These are phyloP conservation scores for Heliophila coronopifolia DNA, from an alignment of 441 rosid species.

Conservation along the genomic window DNA sequence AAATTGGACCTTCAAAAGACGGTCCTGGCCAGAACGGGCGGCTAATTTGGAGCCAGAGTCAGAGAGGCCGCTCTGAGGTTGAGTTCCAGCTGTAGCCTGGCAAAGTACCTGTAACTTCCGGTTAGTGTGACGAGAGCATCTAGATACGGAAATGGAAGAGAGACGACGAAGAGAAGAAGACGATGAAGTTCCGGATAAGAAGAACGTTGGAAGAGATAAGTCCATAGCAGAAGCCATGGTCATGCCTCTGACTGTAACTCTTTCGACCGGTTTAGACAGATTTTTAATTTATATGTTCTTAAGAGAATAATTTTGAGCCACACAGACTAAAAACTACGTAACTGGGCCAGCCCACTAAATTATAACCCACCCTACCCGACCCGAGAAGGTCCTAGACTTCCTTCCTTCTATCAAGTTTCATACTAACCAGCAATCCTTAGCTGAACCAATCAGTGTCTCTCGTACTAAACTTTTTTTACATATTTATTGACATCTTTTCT, in stretches of 20 bases:
- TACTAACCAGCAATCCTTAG: too few species aligned
- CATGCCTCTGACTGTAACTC: constrained; percentile 19
- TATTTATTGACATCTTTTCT: too few species aligned
- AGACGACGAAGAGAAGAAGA: constrained; percentile 18
- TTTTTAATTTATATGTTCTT: background rate
- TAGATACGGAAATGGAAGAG: constrained; percentile 20
- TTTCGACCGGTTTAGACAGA: background rate
- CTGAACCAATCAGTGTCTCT: too few species aligned
- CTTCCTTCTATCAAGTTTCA: too few species aligned
- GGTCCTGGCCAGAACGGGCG: constrained; percentile 52
- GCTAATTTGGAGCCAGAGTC: constrained; percentile 30
- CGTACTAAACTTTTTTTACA: too few species aligned
- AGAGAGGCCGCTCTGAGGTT: constrained; percentile 31
- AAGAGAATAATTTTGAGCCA: constrained; percentile 24
- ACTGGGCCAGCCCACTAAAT: background rate
- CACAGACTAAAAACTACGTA: background rate
- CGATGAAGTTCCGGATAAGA: constrained; percentile 33
- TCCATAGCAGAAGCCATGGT: constrained; percentile 35
- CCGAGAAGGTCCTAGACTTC: too few species aligned
- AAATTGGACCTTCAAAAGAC: constrained; percentile 46
- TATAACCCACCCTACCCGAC: background rate
- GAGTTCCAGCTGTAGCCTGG: constrained; percentile 36
- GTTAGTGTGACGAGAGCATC: constrained; percentile 11
- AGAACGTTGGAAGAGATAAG: constrained; percentile 32
- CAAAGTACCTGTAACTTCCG: constrained; percentile 17